Base-by-base conservation (phyloP, 768 basidiomycete species). In the Termitomyces eurrhizus region DNA sequence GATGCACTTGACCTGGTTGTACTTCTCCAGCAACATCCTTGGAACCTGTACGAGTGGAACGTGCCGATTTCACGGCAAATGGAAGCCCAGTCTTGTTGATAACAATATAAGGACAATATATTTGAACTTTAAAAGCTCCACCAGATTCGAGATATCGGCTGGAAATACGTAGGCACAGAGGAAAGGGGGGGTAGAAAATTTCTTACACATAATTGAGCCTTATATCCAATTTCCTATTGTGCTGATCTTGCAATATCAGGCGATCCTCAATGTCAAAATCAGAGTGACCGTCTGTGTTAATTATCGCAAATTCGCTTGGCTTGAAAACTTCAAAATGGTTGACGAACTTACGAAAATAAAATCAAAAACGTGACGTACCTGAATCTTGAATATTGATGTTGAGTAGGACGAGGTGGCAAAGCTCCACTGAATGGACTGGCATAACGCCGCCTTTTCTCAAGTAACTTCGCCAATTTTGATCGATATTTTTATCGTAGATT, bases 231-330 rank as follows among this genome's bases (percentile, higher is more conserved):
- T 91, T 94, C 52, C 90, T 81, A 56, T 87, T 88, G 42, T 78
- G 77, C 56, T 81, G 74, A 72, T 98, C 97, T 4, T 85, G 81
- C 50, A 98, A 73, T 7, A 81, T 82, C 52, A 98, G 73, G 39
- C 77, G 81, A 55, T 79, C 83, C 72, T 95, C 97, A 57, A 86
- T 80, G 61, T 89, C 90, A 64, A 94, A 93, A 73, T 95, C 95
- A 3, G 94, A 90, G 57, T 92, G 85, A 33, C 87, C 88, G 69
- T 97, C 94, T 16, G 92, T 93, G 69, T 94, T 98, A 75, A 99
- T 95, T 73, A 99, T 98, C 3, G 94, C 90, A 66, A 97, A 99
- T 60, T 98, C 95, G 70, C 95, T 96, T 16, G 93, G 89, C 68
- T 90, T 90, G 78, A 95, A 93, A 14, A 86, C 94, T 96, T 66